These are phyloP conservation scores for Graphilbum sp. DNA, from an alignment of 2,329 filamentous ascomycete genomes.

Conservation along the genomic window DNA sequence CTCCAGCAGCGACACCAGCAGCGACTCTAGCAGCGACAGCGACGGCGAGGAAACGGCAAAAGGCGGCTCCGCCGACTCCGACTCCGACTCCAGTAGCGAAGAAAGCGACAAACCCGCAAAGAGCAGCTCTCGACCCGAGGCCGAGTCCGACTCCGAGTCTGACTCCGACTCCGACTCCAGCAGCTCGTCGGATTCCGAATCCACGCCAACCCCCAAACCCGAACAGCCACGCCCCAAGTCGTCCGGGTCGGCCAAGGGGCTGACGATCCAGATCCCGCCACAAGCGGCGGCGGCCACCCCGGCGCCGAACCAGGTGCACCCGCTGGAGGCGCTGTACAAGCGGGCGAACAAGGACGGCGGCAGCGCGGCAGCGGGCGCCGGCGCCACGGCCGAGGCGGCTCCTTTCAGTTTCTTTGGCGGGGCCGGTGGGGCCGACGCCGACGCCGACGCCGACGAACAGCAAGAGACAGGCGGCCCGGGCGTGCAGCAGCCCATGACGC, in stretches of 20 bases:
- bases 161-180: conserved; percentile 9
- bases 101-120: neutral
- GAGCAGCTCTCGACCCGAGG: no score
- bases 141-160: neutral
- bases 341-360: conserved; percentile 30
- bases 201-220: no score
- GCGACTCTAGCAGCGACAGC: neutral
- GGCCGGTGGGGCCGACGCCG: conserved; percentile 27
- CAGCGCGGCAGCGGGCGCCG: conserved; percentile 1
- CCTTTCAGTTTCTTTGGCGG: conserved; percentile 64
- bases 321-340: conserved; percentile 87
- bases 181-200: conserved; percentile 1
- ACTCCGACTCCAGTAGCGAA: neutral
- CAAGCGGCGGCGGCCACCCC: conserved; percentile 18
- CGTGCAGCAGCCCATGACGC: conserved; percentile 49
- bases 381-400: conserved; percentile 29
- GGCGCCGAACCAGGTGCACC: conserved; percentile 48
- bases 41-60: neutral
- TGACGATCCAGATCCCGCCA: conserved; percentile 39
- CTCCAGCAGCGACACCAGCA: neutral
- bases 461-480: conserved; percentile 12
- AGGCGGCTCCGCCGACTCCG: neutral
- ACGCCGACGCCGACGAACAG: conserved; percentile 10
- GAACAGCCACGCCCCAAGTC: conserved; percentile 28
- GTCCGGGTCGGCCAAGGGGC: conserved; percentile 29